These are phyloP conservation scores for Tolypocladium capitatum DNA, from an alignment of 2,329 filamentous ascomycete species.

Conservation along the genomic window DNA sequence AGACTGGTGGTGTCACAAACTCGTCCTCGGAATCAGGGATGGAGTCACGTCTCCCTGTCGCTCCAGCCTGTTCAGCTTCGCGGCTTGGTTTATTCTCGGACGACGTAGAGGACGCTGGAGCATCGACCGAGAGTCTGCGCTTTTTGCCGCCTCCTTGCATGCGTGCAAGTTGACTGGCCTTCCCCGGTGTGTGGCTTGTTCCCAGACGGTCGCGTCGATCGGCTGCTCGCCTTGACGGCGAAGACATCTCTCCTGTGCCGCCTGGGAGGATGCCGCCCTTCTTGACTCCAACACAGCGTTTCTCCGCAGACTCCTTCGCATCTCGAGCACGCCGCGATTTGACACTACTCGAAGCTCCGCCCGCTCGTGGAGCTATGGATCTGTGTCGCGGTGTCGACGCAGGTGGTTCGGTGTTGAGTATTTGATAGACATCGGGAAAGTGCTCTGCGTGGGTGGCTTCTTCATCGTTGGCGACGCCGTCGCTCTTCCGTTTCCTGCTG, in stretches of 20 bases:
- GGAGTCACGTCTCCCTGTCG: constrained; percentile 14
- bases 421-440: constrained; percentile 41
- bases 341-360: constrained; percentile 6
- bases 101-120: neutral
- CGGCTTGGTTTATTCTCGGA: constrained; percentile 5
- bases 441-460: constrained; percentile 26
- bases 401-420: constrained; percentile 27
- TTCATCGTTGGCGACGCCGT: constrained; percentile 25
- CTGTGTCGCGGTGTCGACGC: constrained; percentile 19
- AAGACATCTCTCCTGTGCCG: constrained; percentile 9
- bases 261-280: constrained; percentile 5
- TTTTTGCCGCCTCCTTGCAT: constrained; percentile 5
- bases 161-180: constrained; percentile 5
- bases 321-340: constrained; percentile 8
- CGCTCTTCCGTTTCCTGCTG: constrained; percentile 39
- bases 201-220: constrained; percentile 2
- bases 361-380: constrained; percentile 10
- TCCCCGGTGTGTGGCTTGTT: constrained; percentile 2
- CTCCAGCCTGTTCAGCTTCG: neutral
- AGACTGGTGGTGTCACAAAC: constrained; percentile 24
- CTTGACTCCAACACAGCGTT: neutral
- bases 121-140: constrained; percentile 4
- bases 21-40: constrained; percentile 47
- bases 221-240: constrained; percentile 12
- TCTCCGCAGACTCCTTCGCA: constrained; percentile 4